Evolutionary conservation across 805 yeast genomes (phyloP).

Genomic region (Yamadazyma insecticola): DNA sequence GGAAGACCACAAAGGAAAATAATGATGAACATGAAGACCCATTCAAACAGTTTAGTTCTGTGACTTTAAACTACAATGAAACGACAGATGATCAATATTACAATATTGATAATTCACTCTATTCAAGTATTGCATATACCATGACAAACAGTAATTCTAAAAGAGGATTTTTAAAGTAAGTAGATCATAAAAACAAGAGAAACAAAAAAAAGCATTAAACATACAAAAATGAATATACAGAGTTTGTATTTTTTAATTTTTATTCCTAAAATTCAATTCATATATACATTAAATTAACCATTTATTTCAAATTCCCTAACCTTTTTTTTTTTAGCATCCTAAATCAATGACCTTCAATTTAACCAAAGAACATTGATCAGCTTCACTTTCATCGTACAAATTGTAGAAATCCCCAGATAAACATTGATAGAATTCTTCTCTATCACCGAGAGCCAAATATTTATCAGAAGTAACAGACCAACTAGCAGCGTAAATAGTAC

Average conservation of each 20-base stretch:
- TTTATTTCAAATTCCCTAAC: too few relatives aligned
- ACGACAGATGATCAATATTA: slow-evolving; percentile 34
- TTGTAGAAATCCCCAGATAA: slow-evolving; percentile 74
- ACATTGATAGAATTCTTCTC: slow-evolving; percentile 67
- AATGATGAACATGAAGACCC: slow-evolving; percentile 50
- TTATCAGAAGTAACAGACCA: slow-evolving; percentile 42
- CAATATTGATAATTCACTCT: slow-evolving; percentile 41
- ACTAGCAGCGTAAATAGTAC: slow-evolving; percentile 62
- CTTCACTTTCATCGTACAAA: slow-evolving; percentile 53
- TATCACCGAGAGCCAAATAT: slow-evolving; percentile 58
- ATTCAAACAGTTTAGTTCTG: slow-evolving; percentile 78
- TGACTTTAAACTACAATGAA: slow-evolving; percentile 76
- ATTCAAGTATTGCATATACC: slow-evolving; percentile 56
- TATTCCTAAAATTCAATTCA: too few relatives aligned
- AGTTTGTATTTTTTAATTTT: too few relatives aligned
- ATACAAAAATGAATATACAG: too few relatives aligned
- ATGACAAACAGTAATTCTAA: slow-evolving; percentile 31
- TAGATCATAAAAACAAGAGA: too few relatives aligned
- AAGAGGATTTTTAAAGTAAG: slow-evolving; percentile 27
- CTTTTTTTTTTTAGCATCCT: too few relatives aligned
- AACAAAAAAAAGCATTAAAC: too few relatives aligned
- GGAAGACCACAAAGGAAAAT: slow-evolving; percentile 3
- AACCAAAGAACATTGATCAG: slow-evolving; percentile 32
- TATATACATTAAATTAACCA: too few relatives aligned
- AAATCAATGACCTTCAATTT: slow-evolving; percentile 56